A percentile compares a stretch with the other conserved stretches of the same genome.
Evolutionary conservation across 2,329 filamentous ascomycete genomes (phyloP).

Genomic region (Akanthomyces uredinophilus): DNA sequence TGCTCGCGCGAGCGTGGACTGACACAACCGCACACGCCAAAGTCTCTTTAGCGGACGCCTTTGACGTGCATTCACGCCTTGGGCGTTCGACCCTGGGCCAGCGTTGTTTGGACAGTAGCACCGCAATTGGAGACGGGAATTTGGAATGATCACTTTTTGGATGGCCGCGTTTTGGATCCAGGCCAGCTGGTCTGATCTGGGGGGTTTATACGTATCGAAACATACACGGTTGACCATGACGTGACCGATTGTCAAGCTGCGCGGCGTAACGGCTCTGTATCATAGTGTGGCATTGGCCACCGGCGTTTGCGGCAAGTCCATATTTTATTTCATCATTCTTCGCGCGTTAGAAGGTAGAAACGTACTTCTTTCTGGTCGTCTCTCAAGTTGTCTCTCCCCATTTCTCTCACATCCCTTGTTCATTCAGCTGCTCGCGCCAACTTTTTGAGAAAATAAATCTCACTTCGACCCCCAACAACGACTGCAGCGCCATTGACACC

Average conservation of each 20-base stretch:
- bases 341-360: background rate
- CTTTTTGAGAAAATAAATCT: too few relatives aligned
- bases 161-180: background rate
- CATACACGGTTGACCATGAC: conserved; percentile 1
- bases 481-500: too few relatives aligned
- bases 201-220: background rate
- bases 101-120: conserved; percentile 11
- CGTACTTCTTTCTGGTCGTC: background rate
- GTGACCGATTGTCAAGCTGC: background rate
- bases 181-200: background rate
- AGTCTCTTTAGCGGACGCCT: conserved; percentile 27
- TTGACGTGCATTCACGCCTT: conserved; percentile 4
- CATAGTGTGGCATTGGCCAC: background rate
- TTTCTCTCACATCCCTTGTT: background rate
- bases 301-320: background rate
- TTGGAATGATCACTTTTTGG: conserved; percentile 3
- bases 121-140: conserved; percentile 11
- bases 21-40: conserved; percentile 28
- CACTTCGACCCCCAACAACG: too few relatives aligned
- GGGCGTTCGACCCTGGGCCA: background rate
- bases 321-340: background rate
- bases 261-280: conserved; percentile 4
- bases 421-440: background rate
- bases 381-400: background rate
- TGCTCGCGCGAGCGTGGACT: conserved; percentile 36